Conservation (phyloP, 106 monocot species). For the Gastrodia elata region DNA sequence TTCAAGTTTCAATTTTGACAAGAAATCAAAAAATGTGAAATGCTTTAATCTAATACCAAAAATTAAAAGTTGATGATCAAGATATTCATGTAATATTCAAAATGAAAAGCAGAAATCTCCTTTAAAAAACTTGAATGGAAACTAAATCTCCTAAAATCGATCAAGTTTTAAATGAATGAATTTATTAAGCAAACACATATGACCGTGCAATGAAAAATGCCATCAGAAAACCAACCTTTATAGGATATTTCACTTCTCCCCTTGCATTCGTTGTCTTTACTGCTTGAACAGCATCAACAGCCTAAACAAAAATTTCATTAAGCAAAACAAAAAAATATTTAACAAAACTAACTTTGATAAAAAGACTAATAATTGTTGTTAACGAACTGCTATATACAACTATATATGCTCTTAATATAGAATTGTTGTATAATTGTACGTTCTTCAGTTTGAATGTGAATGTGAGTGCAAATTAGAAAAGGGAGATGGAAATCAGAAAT, state of each 20-base stretch:
- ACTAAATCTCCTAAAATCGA: background rate
- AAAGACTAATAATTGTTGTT: background rate
- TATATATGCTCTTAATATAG: slow-evolving; percentile 1
- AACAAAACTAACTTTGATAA: background rate
- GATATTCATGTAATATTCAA: background rate
- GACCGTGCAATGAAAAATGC: background rate
- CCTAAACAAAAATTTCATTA: slow-evolving; percentile 49
- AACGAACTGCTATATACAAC: background rate
- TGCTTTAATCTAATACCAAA: background rate
- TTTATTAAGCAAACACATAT: background rate
- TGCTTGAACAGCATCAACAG: slow-evolving; percentile 91
- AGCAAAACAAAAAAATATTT: no score
- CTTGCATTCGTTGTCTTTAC: slow-evolving; percentile 83
- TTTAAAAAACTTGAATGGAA: background rate
- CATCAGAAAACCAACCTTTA: slow-evolving; percentile 48
- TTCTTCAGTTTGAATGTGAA: background rate
- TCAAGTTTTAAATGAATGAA: background rate
- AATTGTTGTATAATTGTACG: background rate
- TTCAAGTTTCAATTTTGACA: background rate
- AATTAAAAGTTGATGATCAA: background rate
- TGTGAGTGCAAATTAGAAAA: background rate
- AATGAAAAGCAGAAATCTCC: background rate
- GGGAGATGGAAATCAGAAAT: background rate
- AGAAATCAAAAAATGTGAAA: background rate
- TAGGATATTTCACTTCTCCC: slow-evolving; percentile 94